Evolutionary conservation across 2,329 filamentous ascomycete genomes (phyloP).

Genomic region (Penicillium rolfsii): DNA sequence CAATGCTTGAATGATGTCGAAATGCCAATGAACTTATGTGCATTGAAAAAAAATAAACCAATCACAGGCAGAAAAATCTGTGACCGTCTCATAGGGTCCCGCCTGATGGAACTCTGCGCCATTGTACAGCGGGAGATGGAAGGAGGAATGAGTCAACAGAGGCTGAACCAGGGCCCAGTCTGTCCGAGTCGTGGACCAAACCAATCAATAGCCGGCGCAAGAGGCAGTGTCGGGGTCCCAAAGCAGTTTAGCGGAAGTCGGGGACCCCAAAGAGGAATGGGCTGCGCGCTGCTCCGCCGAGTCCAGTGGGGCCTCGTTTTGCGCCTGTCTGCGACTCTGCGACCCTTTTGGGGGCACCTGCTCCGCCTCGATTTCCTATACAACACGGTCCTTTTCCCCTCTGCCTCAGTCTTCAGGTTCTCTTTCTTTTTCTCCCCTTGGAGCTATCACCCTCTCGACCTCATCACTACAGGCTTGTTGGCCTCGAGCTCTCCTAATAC

Average conservation of each 20-base stretch:
- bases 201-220: slow-evolving; percentile 8
- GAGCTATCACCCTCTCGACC: slow-evolving; percentile 6
- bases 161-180: slow-evolving; percentile 1
- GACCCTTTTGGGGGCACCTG: not conserved
- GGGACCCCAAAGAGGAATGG: slow-evolving; percentile 34
- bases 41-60: not conserved
- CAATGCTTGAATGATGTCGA: slow-evolving; percentile 1
- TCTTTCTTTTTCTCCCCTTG: slow-evolving; percentile 21
- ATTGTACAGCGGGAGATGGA: not conserved
- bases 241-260: slow-evolving; percentile 33
- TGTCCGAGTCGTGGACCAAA: not conserved
- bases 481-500: not conserved
- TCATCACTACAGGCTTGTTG: slow-evolving; percentile 6
- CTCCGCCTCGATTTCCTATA: slow-evolving; percentile 8
- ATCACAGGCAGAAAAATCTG: not conserved
- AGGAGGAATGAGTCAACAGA: slow-evolving; percentile 9
- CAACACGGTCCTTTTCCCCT: slow-evolving; percentile 3
- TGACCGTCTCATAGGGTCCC: not conserved
- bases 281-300: slow-evolving; percentile 4
- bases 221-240: slow-evolving; percentile 30
- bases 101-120: not conserved
- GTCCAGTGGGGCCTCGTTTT: slow-evolving; percentile 2
- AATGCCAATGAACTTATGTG: not conserved
- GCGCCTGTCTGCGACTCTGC: slow-evolving; percentile 3
- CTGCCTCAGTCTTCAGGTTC: slow-evolving; percentile 28